Conservation (phyloP, 495 filamentous ascomycete species). For the Chlorociboria aeruginascens region DNA sequence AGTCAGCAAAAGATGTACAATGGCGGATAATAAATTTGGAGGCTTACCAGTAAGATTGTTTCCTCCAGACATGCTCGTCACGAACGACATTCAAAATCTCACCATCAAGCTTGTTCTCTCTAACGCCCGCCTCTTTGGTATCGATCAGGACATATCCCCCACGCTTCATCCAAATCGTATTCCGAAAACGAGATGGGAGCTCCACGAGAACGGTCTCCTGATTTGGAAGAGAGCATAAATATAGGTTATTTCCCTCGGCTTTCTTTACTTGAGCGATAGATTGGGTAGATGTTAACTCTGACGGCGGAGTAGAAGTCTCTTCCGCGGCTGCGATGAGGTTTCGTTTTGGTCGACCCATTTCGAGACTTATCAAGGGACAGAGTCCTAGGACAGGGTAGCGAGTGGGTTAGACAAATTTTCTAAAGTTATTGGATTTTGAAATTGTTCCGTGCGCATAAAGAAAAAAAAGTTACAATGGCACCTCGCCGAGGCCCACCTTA, state of each 20-base stretch:
- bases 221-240: conserved; percentile 52
- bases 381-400: no score
- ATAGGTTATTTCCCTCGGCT: conserved; percentile 79
- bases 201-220: conserved; percentile 56
- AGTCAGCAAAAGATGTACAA: conserved; percentile 13
- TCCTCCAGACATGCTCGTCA: conserved; percentile 86
- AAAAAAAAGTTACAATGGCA: no score
- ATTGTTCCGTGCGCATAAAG: no score
- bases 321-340: conserved; percentile 61
- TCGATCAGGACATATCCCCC: conserved; percentile 82
- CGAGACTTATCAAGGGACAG: no score
- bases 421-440: no score
- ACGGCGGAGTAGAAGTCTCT: conserved; percentile 63
- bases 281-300: conserved; percentile 49
- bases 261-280: conserved; percentile 64
- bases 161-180: conserved; percentile 80
- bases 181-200: conserved; percentile 70
- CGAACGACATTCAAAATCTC: conserved; percentile 89
- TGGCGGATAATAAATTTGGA: neutral
- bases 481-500: no score
- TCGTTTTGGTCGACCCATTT: conserved; percentile 65
- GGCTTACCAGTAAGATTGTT: conserved; percentile 75
- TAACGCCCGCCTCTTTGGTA: conserved; percentile 43
- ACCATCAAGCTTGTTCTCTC: conserved; percentile 68
- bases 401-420: no score